Evolutionary conservation across 1,139 yeast species (phyloP).

Genomic region (Geotrichum citri-aurantii): DNA sequence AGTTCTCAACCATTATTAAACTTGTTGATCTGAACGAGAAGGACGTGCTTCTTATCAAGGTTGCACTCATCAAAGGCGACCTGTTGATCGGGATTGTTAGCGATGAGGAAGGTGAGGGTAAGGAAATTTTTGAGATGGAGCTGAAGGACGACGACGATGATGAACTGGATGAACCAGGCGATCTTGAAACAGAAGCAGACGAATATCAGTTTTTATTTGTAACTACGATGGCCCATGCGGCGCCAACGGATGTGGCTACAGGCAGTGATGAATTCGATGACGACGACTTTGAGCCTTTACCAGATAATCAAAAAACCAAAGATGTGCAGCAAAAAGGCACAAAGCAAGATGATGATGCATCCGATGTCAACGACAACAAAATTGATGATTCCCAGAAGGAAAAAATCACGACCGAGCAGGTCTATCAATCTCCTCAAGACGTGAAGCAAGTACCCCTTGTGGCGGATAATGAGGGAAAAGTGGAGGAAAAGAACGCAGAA

Average conservation of each 20-base stretch:
- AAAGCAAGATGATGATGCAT: background rate
- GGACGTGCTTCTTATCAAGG: conserved; percentile 19
- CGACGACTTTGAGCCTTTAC: background rate
- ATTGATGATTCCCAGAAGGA: background rate
- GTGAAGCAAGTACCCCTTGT: background rate
- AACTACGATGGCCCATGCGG: background rate
- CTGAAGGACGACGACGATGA: background rate
- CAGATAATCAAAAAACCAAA: background rate
- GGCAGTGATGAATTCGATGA: background rate
- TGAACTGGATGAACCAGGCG: background rate
- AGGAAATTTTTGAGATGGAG: background rate
- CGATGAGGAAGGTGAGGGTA: conserved; percentile 13
- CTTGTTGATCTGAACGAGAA: conserved; percentile 22
- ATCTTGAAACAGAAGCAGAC: conserved; percentile 5
- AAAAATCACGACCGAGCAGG: background rate
- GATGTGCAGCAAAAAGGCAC: background rate
- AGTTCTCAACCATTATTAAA: conserved; percentile 21
- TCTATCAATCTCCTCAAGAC: background rate
- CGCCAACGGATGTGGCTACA: background rate
- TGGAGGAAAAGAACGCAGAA: conserved; percentile 4
- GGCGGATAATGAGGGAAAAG: background rate
- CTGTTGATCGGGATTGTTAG: conserved; percentile 18
- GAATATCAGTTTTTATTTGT: conserved; percentile 1
- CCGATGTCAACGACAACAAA: background rate
- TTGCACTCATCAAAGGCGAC: conserved; percentile 20